phyloP scores from a whole-genome alignment of 2,329 filamentous ascomycete species.

The Aspergillus brunneoviolaceus region DNA sequence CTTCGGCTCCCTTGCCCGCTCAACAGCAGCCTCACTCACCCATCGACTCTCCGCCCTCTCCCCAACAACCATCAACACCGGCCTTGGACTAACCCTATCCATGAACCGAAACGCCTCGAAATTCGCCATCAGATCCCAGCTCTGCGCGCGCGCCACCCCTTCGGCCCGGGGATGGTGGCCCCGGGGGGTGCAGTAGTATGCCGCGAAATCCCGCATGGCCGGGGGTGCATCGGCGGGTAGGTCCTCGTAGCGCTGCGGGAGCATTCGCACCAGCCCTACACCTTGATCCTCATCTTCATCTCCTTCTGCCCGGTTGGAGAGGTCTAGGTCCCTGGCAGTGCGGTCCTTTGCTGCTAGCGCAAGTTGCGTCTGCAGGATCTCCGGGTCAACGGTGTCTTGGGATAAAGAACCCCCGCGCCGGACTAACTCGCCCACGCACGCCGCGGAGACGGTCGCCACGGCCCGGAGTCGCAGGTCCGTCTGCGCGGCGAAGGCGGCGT shows the following conservation, averaged over 20 bases:
- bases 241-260: conserved; percentile 3
- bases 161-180: conserved; percentile 21
- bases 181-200: conserved; percentile 25
- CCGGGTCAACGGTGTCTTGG: conserved; percentile 14
- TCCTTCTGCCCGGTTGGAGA: too few species aligned
- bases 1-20: conserved; percentile 26
- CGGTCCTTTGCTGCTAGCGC: neutral
- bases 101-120: conserved; percentile 28
- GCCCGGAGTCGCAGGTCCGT: conserved; percentile 42
- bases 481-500: conserved; percentile 30
- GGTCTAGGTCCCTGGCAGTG: neutral
- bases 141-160: conserved; percentile 18
- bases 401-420: conserved; percentile 6
- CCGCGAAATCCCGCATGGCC: conserved; percentile 9
- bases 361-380: conserved; percentile 5
- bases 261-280: conserved; percentile 5
- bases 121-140: conserved; percentile 25
- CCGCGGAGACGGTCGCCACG: conserved; percentile 35
- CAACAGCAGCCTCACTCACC: conserved; percentile 24
- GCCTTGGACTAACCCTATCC: conserved; percentile 26
- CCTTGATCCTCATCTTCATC: too few species aligned
- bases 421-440: conserved; percentile 30
- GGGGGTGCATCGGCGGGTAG: neutral
- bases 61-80: conserved; percentile 29
- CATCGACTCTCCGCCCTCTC: conserved; percentile 23